phyloP scores from a whole-genome alignment of 805 yeast species.

The Ogataea chonburiensis region DNA sequence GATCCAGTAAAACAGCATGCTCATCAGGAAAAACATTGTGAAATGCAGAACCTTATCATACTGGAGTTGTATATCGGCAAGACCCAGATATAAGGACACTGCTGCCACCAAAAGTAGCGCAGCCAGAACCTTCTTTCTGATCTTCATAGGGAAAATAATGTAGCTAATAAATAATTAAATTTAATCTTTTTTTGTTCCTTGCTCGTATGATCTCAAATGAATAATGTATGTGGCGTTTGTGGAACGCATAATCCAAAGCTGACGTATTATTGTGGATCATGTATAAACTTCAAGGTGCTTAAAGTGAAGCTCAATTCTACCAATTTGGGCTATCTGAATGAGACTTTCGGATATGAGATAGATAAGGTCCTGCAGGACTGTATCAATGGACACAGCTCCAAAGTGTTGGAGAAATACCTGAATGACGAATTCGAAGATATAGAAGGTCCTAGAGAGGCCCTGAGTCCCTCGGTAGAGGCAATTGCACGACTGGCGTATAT shows the following conservation, averaged over 20 bases:
- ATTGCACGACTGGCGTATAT: constrained; percentile 33
- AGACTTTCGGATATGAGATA: constrained; percentile 22
- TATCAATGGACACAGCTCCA: constrained; percentile 24
- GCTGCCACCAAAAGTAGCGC: constrained; percentile 1
- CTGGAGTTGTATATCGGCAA: constrained; percentile 44
- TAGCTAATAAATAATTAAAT: constrained; percentile 1
- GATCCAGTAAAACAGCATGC: constrained; percentile 47
- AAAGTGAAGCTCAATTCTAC: constrained; percentile 25
- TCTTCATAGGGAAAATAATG: constrained; percentile 5
- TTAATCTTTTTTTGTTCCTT: constrained; percentile 5
- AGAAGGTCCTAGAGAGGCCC: constrained; percentile 6
- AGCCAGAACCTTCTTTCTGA: constrained; percentile 4
- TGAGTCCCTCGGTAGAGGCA: constrained; percentile 26
- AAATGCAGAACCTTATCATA: constrained; percentile 53
- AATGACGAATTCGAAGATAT: constrained; percentile 3
- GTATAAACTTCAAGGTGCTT: constrained; percentile 29
- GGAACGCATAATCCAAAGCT: constrained; percentile 7
- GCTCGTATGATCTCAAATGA: constrained; percentile 5
- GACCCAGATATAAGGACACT: constrained; percentile 43
- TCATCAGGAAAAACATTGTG: constrained; percentile 42
- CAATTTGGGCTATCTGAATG: constrained; percentile 21
- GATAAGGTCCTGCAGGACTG: constrained; percentile 26
- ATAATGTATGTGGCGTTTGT: constrained; percentile 22
- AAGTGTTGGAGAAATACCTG: constrained; percentile 20
- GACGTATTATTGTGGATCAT: constrained; percentile 26